Evolutionary conservation across 2,329 filamentous ascomycete genomes (phyloP).

Genomic region (Chlorencoelia australis): DNA sequence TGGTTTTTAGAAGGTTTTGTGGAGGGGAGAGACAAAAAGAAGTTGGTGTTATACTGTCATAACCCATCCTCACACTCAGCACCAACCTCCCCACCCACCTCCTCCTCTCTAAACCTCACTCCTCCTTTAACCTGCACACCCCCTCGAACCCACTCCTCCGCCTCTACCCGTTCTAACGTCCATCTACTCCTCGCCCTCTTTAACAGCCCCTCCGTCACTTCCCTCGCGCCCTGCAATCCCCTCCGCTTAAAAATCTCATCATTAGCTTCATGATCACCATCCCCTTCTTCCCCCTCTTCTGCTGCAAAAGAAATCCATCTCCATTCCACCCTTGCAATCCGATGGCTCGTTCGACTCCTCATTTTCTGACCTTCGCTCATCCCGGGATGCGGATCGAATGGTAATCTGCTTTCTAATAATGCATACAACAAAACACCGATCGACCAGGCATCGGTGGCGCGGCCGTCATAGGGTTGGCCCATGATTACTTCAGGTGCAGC

Average conservation of each 20-base stretch:
- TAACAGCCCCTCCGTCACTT: slow-evolving; percentile 73
- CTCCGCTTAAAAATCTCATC: slow-evolving; percentile 49
- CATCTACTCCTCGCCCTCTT: slow-evolving; percentile 74
- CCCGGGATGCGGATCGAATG: slow-evolving; percentile 82
- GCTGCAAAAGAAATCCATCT: slow-evolving; percentile 82
- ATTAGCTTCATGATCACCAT: slow-evolving; percentile 74
- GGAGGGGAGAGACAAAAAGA: too few species aligned
- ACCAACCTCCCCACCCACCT: slow-evolving; percentile 19
- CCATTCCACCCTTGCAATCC: slow-evolving; percentile 95
- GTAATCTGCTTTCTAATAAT: slow-evolving; percentile 81
- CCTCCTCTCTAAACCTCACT: slow-evolving; percentile 47
- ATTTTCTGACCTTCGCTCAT: slow-evolving; percentile 67
- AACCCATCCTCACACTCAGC: neutral
- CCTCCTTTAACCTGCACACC: slow-evolving; percentile 61
- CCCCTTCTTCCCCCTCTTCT: slow-evolving; percentile 72
- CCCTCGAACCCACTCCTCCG: slow-evolving; percentile 63
- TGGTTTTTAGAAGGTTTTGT: too few species aligned
- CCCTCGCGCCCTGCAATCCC: slow-evolving; percentile 64
- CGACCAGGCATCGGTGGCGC: slow-evolving; percentile 88
- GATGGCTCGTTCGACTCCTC: slow-evolving; percentile 75
- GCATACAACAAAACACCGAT: slow-evolving; percentile 89
- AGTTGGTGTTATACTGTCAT: too few species aligned
- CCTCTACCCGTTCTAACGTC: slow-evolving; percentile 62
- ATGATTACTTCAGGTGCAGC: slow-evolving; percentile 94
- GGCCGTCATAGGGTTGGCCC: slow-evolving; percentile 88